phyloP scores from a whole-genome alignment of 495 filamentous ascomycete species.

The Collariella sp. region DNA sequence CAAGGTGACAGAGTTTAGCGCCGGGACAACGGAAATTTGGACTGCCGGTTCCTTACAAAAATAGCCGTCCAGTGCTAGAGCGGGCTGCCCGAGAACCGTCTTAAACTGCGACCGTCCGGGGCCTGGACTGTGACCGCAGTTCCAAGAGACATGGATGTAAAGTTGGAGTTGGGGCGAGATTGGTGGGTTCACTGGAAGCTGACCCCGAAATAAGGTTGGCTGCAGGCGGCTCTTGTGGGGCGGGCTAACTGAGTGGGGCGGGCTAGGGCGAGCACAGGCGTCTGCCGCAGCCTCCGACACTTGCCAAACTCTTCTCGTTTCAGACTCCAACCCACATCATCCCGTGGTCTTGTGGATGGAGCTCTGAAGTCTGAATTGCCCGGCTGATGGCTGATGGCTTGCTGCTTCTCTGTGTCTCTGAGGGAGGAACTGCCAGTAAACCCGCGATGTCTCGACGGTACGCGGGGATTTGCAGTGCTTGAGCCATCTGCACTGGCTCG shows the following conservation, averaged over 20 bases:
- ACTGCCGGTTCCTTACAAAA: background rate
- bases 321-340: constrained; percentile 17
- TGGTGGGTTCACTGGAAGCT: constrained; percentile 12
- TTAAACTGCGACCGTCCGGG: constrained; percentile 5
- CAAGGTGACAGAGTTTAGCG: too few relatives aligned
- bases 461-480: too few relatives aligned
- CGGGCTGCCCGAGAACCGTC: background rate
- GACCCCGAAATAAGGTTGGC: constrained; percentile 28
- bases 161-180: background rate
- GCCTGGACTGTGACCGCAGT: constrained; percentile 1
- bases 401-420: too few relatives aligned
- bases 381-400: too few relatives aligned
- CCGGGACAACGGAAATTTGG: background rate
- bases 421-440: too few relatives aligned
- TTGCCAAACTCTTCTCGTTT: constrained; percentile 26
- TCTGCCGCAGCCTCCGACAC: constrained; percentile 22
- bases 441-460: too few relatives aligned
- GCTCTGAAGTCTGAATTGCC: too few relatives aligned
- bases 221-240: constrained; percentile 7
- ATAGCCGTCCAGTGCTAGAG: constrained; percentile 2
- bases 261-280: constrained; percentile 9
- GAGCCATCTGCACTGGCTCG: too few relatives aligned
- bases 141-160: background rate
- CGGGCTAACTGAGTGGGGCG: background rate
- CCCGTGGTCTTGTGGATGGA: too few relatives aligned